Percentiles rank a stretch among this genome's conserved stretches.
Conservation (phyloP, 257 asterid species). For the Lantana camara region DNA sequence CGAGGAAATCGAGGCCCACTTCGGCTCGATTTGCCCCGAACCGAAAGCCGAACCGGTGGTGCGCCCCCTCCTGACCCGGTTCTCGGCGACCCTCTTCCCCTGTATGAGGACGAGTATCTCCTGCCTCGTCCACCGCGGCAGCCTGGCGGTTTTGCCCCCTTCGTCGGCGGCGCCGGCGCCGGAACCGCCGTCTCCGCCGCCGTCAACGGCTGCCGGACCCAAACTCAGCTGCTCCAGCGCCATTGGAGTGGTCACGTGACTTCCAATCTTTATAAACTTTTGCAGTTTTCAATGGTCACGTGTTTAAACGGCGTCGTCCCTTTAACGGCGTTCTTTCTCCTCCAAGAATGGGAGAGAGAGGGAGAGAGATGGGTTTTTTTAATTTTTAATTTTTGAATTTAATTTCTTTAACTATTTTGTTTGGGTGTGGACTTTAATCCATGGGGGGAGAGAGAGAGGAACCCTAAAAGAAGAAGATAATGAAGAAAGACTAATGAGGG, state of each 20-base stretch:
- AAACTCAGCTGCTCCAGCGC: slow-evolving; percentile 59
- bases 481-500: slow-evolving; percentile 21
- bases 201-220: slow-evolving; percentile 56
- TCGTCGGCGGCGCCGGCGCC: slow-evolving; percentile 49
- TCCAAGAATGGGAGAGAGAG: neutral
- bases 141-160: slow-evolving; percentile 53
- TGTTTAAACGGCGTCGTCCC: slow-evolving; percentile 34
- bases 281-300: slow-evolving; percentile 40
- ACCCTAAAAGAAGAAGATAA: slow-evolving; percentile 31
- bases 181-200: slow-evolving; percentile 48
- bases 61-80: slow-evolving; percentile 65
- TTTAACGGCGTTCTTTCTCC: slow-evolving; percentile 54
- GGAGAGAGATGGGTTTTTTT: neutral
- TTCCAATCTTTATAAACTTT: slow-evolving; percentile 19
- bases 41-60: slow-evolving; percentile 62
- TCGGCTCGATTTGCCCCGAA: slow-evolving; percentile 76
- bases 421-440: slow-evolving; percentile 17
- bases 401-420: neutral
- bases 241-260: slow-evolving; percentile 54
- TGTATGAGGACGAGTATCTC: slow-evolving; percentile 88
- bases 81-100: slow-evolving; percentile 81
- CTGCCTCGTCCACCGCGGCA: slow-evolving; percentile 93
- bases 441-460: slow-evolving; percentile 9
- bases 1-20: slow-evolving; percentile 89
- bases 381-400: neutral